A percentile compares a stretch with the other conserved stretches of the same genome.
Evolutionary conservation across 2,329 filamentous ascomycete genomes (phyloP).

Genomic region (Erysiphe pulchra): DNA sequence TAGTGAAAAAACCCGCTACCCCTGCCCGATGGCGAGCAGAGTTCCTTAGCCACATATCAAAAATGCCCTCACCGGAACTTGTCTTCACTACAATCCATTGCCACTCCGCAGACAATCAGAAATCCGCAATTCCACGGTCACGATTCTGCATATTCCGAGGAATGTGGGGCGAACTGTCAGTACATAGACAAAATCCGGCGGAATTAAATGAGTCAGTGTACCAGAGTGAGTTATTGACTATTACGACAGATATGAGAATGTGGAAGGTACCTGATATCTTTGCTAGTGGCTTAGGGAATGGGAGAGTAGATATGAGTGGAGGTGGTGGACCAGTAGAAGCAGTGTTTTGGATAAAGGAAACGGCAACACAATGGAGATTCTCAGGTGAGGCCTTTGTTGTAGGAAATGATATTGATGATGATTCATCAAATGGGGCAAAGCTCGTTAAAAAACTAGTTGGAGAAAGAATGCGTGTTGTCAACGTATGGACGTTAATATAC

Average conservation of each 20-base stretch:
- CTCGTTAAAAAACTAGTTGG: conserved; percentile 34
- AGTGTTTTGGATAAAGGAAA: conserved; percentile 52
- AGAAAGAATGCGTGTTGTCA: conserved; percentile 33
- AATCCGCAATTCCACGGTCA: conserved; percentile 23
- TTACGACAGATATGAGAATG: conserved; percentile 80
- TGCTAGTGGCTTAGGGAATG: conserved; percentile 20
- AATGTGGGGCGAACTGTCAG: conserved; percentile 50
- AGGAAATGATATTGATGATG: conserved; percentile 36
- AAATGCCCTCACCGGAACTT: conserved; percentile 16
- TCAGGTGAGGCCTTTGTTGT: conserved; percentile 54
- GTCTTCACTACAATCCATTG: conserved; percentile 20
- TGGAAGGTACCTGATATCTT: conserved; percentile 54
- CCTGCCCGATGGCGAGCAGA: conserved; percentile 14
- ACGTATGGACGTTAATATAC: conserved; percentile 1
- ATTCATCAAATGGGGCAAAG: conserved; percentile 22
- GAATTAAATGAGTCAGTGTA: conserved; percentile 43
- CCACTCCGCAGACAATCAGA: conserved; percentile 10
- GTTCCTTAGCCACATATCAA: conserved; percentile 13
- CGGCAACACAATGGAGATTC: conserved; percentile 61
- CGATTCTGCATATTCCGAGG: conserved; percentile 69
- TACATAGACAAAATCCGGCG: conserved; percentile 47
- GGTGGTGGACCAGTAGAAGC: conserved; percentile 52
- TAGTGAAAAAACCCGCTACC: too few species aligned
- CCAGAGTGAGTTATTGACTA: conserved; percentile 52
- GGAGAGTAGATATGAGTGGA: conserved; percentile 21